Percentiles rank a stretch among this genome's conserved stretches.
phyloP scores from a whole-genome alignment of 371 early-diverging fungal genomes.

The Dichotomocladium elegans region DNA sequence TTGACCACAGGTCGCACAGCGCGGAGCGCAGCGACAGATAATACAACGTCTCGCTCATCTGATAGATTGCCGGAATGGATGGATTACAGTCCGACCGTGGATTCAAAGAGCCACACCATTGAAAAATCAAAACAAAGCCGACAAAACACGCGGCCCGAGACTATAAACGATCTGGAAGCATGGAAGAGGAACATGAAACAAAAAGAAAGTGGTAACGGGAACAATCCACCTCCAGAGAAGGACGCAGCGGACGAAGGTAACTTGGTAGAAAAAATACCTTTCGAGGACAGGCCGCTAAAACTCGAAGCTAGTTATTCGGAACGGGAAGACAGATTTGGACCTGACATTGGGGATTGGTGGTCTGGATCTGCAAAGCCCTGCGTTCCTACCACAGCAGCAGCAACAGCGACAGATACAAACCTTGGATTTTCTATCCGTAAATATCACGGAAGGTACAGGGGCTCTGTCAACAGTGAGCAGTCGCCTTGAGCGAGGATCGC shows the following conservation, averaged over 20 bases:
- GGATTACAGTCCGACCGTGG: slow-evolving; percentile 57
- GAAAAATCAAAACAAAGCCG: slow-evolving; percentile 3
- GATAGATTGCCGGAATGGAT: slow-evolving; percentile 64
- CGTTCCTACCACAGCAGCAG: neutral
- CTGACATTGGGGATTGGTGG: slow-evolving; percentile 7
- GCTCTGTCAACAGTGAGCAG: slow-evolving; percentile 14
- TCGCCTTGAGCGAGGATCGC: slow-evolving; percentile 50
- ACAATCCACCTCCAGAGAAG: neutral
- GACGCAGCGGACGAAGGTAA: too few relatives aligned
- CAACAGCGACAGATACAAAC: neutral
- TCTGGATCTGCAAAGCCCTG: slow-evolving; percentile 9
- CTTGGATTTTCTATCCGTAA: slow-evolving; percentile 3
- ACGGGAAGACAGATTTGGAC: slow-evolving; percentile 7
- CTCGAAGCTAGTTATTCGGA: too few relatives aligned
- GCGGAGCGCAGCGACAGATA: neutral
- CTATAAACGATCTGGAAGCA: slow-evolving; percentile 55
- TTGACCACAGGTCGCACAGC: neutral
- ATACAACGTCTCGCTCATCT: neutral
- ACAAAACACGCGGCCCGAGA: slow-evolving; percentile 25
- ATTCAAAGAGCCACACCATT: slow-evolving; percentile 26
- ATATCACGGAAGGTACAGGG: neutral
- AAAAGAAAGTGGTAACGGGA: too few relatives aligned
- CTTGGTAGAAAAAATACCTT: too few relatives aligned
- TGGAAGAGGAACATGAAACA: slow-evolving; percentile 66
- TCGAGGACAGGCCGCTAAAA: too few relatives aligned